Evolutionary conservation across 2,329 filamentous ascomycete species (phyloP).

Genomic region (Alternaria hordeiaustralica): DNA sequence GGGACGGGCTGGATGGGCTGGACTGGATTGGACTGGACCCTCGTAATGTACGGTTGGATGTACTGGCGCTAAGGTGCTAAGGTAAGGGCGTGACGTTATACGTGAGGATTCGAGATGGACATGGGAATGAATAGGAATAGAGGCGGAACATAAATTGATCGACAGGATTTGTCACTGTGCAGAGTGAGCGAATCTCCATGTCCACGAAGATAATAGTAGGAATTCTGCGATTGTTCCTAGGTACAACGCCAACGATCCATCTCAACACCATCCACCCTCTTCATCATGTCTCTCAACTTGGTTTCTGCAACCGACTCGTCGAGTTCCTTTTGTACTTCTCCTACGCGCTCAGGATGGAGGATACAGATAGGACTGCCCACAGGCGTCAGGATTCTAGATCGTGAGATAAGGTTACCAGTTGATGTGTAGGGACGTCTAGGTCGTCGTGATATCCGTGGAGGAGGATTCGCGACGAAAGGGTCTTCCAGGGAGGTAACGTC

Average conservation of each 20-base stretch:
- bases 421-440: not conserved
- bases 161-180: not conserved
- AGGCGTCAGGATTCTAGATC: not conserved
- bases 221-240: not conserved
- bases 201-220: not conserved
- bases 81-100: not conserved
- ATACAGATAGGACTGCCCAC: not conserved
- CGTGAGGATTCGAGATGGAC: not conserved
- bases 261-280: not conserved
- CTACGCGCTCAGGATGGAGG: not conserved
- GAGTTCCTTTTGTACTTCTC: not conserved
- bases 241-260: not conserved
- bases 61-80: not conserved
- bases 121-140: not conserved
- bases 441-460: not conserved
- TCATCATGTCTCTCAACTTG: not conserved
- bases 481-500: not conserved
- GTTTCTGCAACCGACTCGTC: not conserved
- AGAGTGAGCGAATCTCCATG: not conserved
- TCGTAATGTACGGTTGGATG: not conserved
- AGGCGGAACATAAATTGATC: no score
- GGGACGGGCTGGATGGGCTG: not conserved
- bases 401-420: slow-evolving; percentile 4
- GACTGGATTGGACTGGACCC: not conserved
- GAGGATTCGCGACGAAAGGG: not conserved